Conservation (phyloP, 2,329 filamentous ascomycete species). For the Aotearoamyces nothofagi region DNA sequence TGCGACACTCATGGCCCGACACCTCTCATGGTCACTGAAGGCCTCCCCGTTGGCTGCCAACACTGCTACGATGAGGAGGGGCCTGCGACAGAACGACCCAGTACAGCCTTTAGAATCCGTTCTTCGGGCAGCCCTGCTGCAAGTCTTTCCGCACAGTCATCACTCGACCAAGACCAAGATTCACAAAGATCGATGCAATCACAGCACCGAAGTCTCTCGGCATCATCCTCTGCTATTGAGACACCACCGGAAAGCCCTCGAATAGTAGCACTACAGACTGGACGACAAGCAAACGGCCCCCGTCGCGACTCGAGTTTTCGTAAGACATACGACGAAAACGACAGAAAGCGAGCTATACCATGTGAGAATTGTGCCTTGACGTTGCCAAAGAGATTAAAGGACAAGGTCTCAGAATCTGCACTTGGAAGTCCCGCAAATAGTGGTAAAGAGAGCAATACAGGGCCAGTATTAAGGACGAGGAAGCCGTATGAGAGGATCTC, state of each 20-base stretch:
- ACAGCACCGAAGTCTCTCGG: slow-evolving; percentile 2
- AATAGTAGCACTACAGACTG: slow-evolving; percentile 20
- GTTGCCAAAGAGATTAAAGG: slow-evolving; percentile 32
- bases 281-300: slow-evolving; percentile 14
- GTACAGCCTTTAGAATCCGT: slow-evolving; percentile 9
- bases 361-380: slow-evolving; percentile 58
- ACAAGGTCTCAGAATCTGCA: slow-evolving; percentile 7
- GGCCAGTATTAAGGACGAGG: slow-evolving; percentile 43
- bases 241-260: slow-evolving; percentile 43
- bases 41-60: slow-evolving; percentile 42
- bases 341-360: slow-evolving; percentile 45
- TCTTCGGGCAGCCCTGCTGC: not conserved
- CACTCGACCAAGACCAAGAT: no score
- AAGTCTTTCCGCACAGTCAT: not conserved
- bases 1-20: slow-evolving; percentile 57
- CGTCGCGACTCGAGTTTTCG: slow-evolving; percentile 44
- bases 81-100: slow-evolving; percentile 11
- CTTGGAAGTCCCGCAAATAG: slow-evolving; percentile 1
- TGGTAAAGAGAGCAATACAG: slow-evolving; percentile 12
- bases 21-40: slow-evolving; percentile 55
- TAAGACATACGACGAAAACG: slow-evolving; percentile 50
- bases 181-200: slow-evolving; percentile 7
- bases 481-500: slow-evolving; percentile 45
- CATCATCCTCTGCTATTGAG: slow-evolving; percentile 30
- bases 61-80: slow-evolving; percentile 37